These are phyloP conservation scores for Botrytis porri DNA, from an alignment of 2,329 filamentous ascomycete species.

Conservation along the genomic window DNA sequence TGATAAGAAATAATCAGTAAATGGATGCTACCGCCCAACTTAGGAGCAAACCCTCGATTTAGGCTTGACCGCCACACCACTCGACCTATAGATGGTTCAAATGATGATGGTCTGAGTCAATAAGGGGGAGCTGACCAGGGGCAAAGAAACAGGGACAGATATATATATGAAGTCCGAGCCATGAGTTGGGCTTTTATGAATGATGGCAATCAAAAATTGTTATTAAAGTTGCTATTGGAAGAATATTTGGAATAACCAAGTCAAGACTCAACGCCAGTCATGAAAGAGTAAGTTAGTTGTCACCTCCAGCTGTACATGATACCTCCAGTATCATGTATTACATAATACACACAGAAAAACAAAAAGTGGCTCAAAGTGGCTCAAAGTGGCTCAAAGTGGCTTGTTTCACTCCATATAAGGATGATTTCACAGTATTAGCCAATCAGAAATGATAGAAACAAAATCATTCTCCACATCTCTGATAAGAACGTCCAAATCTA, in stretches of 20 bases:
- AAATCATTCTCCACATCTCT: background rate
- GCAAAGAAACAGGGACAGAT: background rate
- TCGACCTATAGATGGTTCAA: background rate
- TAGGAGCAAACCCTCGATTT: background rate
- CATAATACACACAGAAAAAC: background rate
- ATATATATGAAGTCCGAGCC: background rate
- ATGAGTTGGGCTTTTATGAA: background rate
- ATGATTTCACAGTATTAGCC: background rate
- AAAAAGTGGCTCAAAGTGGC: background rate
- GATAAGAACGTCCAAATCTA: background rate
- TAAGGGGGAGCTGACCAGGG: background rate
- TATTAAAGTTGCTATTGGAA: background rate
- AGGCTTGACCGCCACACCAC: slow-evolving; percentile 3
- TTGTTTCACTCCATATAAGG: background rate
- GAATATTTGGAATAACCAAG: background rate
- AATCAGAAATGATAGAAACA: background rate
- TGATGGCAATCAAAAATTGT: background rate
- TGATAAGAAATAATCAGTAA: background rate
- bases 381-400: background rate
- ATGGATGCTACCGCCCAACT: background rate
- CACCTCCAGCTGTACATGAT: too few relatives aligned
- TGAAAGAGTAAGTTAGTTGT: too few relatives aligned
- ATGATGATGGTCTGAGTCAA: background rate
- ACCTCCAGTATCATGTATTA: slow-evolving; percentile 2
- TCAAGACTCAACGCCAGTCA: background rate